These are phyloP conservation scores for Aspergillus indologenus DNA, from an alignment of 495 filamentous ascomycete genomes.

Conservation along the genomic window DNA sequence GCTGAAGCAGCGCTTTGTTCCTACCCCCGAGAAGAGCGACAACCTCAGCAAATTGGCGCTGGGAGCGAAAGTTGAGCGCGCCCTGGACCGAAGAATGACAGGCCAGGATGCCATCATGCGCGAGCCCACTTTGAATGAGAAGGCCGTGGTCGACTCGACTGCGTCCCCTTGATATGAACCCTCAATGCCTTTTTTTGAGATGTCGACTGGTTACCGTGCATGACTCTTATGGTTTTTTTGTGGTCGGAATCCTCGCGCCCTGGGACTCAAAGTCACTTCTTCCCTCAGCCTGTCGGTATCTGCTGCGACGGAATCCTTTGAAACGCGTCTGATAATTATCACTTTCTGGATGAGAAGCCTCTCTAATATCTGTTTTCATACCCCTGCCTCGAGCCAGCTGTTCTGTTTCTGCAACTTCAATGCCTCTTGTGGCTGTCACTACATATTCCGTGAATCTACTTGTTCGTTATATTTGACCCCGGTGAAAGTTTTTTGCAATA, in stretches of 20 bases:
- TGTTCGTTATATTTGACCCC: background rate
- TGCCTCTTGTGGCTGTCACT: background rate
- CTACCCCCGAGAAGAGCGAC: constrained; percentile 76
- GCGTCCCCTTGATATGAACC: constrained; percentile 7
- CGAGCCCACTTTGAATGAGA: constrained; percentile 51
- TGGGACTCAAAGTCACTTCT: constrained; percentile 1
- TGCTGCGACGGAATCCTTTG: background rate
- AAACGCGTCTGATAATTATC: background rate
- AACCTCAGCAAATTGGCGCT: constrained; percentile 87
- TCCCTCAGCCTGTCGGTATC: background rate
- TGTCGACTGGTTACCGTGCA: constrained; percentile 12
- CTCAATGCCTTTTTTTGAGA: constrained; percentile 13
- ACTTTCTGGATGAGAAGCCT: constrained; percentile 5
- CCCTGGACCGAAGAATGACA: constrained; percentile 83
- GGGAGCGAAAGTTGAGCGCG: constrained; percentile 90
- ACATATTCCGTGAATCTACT: background rate
- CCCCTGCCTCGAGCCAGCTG: constrained; percentile 3
- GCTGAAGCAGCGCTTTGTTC: constrained; percentile 77
- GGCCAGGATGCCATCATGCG: constrained; percentile 89
- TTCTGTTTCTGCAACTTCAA: background rate
- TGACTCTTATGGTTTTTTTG: background rate
- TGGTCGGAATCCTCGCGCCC: background rate
- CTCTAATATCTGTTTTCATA: constrained; percentile 5
- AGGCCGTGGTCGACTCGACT: constrained; percentile 34
- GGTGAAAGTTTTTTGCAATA: background rate